phyloP scores from a whole-genome alignment of 345 rosid species.

The Brassica nigra region DNA sequence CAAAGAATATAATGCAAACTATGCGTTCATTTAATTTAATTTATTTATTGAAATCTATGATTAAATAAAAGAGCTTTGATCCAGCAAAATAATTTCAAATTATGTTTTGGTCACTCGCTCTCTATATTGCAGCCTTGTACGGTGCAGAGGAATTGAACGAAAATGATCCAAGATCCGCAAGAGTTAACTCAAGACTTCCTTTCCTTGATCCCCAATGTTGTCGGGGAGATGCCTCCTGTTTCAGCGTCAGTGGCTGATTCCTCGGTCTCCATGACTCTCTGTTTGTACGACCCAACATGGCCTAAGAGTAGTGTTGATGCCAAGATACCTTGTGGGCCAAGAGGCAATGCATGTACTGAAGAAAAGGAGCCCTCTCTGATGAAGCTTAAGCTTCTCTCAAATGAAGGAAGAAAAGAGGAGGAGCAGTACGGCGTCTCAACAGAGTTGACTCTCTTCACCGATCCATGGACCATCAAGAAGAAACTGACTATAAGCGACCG shows the following conservation, averaged over 20 bases:
- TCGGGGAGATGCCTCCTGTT: not conserved
- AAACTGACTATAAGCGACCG: conserved; percentile 12
- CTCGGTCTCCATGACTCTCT: not conserved
- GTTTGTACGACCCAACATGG: conserved; percentile 10
- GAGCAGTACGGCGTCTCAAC: conserved; percentile 12
- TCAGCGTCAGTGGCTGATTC: not conserved
- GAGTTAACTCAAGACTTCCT: not conserved
- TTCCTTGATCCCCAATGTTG: not conserved
- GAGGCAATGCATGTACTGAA: not conserved
- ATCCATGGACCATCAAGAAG: conserved; percentile 32
- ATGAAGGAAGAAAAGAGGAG: conserved; percentile 20
- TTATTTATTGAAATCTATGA: not conserved
- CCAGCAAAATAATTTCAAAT: not conserved
- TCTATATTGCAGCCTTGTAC: not conserved
- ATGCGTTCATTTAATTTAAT: not conserved
- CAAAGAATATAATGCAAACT: not conserved
- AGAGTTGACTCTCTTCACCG: conserved; percentile 1
- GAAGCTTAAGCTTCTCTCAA: not conserved
- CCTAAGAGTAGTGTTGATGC: not conserved
- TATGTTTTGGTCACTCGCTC: not conserved
- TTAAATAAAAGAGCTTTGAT: not conserved
- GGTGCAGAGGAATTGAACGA: not conserved
- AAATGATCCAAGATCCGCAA: not conserved
- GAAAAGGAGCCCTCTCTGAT: not conserved
- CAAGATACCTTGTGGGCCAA: conserved; percentile 3